Evolutionary conservation across 345 rosid species (phyloP), one percentile per base, ranked within the genome.

Genomic region (Noccaea caerulescens): DNA sequence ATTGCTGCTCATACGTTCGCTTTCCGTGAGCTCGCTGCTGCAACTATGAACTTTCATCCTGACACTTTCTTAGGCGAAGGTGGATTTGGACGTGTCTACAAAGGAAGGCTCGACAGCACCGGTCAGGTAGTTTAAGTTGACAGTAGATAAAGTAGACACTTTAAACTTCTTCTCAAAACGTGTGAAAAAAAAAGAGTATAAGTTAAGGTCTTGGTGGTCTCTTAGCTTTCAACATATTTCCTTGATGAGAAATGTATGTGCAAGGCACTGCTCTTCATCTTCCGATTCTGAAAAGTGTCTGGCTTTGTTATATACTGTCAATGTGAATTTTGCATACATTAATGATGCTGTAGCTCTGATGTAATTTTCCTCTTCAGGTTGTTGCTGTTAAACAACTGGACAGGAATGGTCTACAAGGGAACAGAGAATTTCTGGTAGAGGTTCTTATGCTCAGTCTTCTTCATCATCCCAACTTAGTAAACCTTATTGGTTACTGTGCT

Each of bases 391-490:
- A 95, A 77, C 98, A 92, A 73, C 72, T 92, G 81, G 99, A 95
- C 61, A 84, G 95, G 72, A 90, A 95, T 78, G 99, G 99, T 46
- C 88, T 95, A 58, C 99, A 95, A 82, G 99, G 99, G 62, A 95
- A 92, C 78, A 78, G 98, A 76, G 99, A 95, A 75, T 95, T 95
- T 74, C 82, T 95, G 63, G 99, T 95, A 57, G 99, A 95, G 80
- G 99, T 95, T 76, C 96, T 95, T 53, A 95, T 95, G 99, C 90
- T 95, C 66, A 95, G 99, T 77, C 97, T 95, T 78, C 90, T 95
- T 70, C 98, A 95, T 84, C 99, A 95, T 68, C 84, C 85, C 20
- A 95, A 95, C 84, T 90, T 95, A 18, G 98, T 95, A 82, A 95
- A 78, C 78, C 84, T 95, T 56, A 95, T 92, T 52, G 99, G 99